These are phyloP conservation scores for Polysphondylium violaceum DNA, from an alignment of 78 protist genomes.

Conservation along the genomic window DNA sequence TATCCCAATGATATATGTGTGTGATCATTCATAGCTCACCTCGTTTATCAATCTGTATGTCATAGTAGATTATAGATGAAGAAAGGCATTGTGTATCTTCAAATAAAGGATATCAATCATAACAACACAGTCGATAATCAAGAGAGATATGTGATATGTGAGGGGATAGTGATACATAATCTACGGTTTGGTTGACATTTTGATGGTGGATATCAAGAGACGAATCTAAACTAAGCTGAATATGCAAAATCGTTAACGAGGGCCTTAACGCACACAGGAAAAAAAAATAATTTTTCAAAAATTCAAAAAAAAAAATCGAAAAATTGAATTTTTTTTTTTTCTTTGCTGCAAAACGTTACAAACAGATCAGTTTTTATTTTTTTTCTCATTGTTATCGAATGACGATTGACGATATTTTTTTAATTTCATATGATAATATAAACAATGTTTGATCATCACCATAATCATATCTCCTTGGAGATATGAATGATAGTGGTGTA, in stretches of 20 bases:
- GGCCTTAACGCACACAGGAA: not conserved
- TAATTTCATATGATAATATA: too few relatives aligned
- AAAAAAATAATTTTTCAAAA: not conserved
- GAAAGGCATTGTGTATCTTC: not conserved
- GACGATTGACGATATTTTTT: too few relatives aligned
- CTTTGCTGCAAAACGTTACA: too few relatives aligned
- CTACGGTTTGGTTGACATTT: conserved; percentile 64
- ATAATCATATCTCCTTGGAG: too few relatives aligned
- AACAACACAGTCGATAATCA: not conserved
- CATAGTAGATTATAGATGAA: not conserved
- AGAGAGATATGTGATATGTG: not conserved
- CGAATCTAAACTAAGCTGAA: not conserved
- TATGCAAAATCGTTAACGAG: not conserved
- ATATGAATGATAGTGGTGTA: too few relatives aligned
- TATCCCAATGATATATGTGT: not conserved
- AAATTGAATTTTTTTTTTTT: not conserved
- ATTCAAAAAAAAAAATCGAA: not conserved
- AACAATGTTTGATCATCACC: too few relatives aligned
- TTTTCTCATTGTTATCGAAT: too few relatives aligned
- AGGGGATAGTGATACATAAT: not conserved
- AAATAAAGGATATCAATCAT: not conserved
- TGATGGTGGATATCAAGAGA: conserved; percentile 1
- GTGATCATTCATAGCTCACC: not conserved
- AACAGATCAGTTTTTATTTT: too few relatives aligned
- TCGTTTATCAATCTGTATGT: not conserved